Conservation (phyloP, 495 filamentous ascomycete genomes). For the Thermochaetoides thermophila region DNA sequence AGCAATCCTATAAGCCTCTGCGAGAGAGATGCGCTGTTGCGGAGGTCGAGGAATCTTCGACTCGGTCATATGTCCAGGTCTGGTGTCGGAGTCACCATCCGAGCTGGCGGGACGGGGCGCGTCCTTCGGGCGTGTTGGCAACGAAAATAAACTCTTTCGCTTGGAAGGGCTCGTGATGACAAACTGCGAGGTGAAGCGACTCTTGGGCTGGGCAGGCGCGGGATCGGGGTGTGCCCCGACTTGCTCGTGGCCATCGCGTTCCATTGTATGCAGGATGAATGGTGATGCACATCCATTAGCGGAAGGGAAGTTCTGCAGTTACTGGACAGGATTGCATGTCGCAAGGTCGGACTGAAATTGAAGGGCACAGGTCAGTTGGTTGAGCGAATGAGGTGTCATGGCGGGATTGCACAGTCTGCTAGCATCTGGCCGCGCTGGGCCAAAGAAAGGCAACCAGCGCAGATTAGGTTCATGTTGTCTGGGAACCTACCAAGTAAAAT, state of each 20-base stretch:
- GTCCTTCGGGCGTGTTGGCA: conserved; percentile 10
- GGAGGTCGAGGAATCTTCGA: conserved; percentile 28
- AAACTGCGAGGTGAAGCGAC: conserved; percentile 11
- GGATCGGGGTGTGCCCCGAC: conserved; percentile 1
- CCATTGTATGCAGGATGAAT: conserved; percentile 14
- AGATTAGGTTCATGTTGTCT: too few species aligned
- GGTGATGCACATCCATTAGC: too few species aligned
- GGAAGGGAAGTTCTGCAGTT: too few species aligned
- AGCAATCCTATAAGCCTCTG: conserved; percentile 29
- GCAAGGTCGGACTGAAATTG: neutral
- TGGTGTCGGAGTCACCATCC: conserved; percentile 7
- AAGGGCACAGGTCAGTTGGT: neutral
- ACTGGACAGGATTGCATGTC: too few species aligned
- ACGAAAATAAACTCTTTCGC: conserved; percentile 11
- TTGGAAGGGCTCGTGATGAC: conserved; percentile 15
- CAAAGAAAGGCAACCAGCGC: too few species aligned
- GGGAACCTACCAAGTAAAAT: too few species aligned
- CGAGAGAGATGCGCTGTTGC: conserved; percentile 20
- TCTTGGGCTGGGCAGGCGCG: conserved; percentile 4
- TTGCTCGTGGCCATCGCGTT: conserved; percentile 9
- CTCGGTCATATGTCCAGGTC: conserved; percentile 14
- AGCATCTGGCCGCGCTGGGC: too few species aligned
- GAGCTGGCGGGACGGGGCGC: conserved; percentile 4
- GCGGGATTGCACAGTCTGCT: too few species aligned
- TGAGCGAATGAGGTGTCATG: conserved; percentile 2